A percentile compares a stretch with the other conserved stretches of the same genome.
phyloP scores from a whole-genome alignment of 106 monocot genomes.

The Apostasia shenzhenica region DNA sequence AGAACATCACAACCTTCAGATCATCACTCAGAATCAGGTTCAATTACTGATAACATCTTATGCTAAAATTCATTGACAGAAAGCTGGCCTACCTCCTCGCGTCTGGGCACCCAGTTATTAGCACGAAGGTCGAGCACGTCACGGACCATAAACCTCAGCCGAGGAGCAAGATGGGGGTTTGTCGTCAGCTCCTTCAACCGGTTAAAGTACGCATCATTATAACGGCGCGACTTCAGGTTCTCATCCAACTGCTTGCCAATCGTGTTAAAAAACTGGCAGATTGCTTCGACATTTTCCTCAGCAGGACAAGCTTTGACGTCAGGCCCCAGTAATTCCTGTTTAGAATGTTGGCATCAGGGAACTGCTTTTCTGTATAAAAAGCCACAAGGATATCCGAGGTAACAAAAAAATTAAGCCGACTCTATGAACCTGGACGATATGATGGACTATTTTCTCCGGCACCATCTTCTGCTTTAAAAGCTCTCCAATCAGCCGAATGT shows the following conservation, averaged over 20 bases:
- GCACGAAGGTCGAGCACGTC: conserved; percentile 69
- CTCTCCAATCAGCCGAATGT: conserved; percentile 73
- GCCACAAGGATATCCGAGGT: not conserved
- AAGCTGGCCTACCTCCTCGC: conserved; percentile 49
- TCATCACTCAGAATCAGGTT: not conserved
- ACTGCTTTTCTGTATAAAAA: not conserved
- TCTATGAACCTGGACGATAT: conserved; percentile 65
- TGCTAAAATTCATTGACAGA: not conserved
- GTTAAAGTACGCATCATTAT: conserved; percentile 72
- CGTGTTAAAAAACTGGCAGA: conserved; percentile 70
- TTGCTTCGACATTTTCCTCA: conserved; percentile 76
- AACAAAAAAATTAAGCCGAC: not conserved
- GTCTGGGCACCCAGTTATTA: conserved; percentile 66
- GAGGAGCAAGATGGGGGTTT: conserved; percentile 40
- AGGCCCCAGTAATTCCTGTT: conserved; percentile 50
- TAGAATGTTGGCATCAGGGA: conserved; percentile 1
- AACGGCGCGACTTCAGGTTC: conserved; percentile 34
- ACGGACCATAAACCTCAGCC: conserved; percentile 62
- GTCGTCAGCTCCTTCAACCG: conserved; percentile 37
- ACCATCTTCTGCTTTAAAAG: conserved; percentile 76
- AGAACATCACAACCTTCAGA: not conserved
- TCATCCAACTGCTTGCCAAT: conserved; percentile 77
- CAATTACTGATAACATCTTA: not conserved
- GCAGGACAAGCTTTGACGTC: conserved; percentile 64
- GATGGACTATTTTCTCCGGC: conserved; percentile 65